Conservation (phyloP, 345 rosid species). For the Litchi chinensis region DNA sequence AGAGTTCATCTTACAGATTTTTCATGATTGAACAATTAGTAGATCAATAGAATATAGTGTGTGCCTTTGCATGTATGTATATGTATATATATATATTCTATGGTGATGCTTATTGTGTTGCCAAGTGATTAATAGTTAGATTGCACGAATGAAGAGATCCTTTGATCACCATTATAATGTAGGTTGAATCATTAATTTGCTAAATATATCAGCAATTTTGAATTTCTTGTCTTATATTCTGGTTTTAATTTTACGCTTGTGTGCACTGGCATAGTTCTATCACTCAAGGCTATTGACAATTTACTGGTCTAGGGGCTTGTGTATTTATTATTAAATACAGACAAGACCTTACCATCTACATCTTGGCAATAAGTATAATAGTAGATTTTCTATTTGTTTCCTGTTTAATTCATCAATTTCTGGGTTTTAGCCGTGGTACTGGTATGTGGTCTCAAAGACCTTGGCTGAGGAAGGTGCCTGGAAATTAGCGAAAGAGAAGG, state of each 20-base stretch:
- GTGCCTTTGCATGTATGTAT: too few relatives aligned
- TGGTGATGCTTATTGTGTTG: too few relatives aligned
- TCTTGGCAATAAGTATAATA: neutral
- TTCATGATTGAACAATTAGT: too few relatives aligned
- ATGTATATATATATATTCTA: too few relatives aligned
- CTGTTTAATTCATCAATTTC: neutral
- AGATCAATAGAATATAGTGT: too few relatives aligned
- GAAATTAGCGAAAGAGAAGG: constrained; percentile 79
- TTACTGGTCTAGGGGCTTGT: neutral
- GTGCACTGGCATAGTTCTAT: too few relatives aligned
- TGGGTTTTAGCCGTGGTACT: constrained; percentile 70
- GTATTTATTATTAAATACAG: neutral
- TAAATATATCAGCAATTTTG: neutral
- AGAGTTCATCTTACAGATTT: too few relatives aligned
- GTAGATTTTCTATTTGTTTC: neutral
- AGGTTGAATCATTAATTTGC: neutral
- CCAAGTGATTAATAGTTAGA: too few relatives aligned
- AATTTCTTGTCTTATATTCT: neutral
- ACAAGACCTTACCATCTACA: neutral
- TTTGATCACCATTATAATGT: neutral
- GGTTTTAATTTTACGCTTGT: constrained; percentile 1
- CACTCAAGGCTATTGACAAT: neutral
- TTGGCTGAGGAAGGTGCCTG: constrained; percentile 91
- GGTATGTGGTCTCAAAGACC: constrained; percentile 89
- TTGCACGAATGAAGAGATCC: too few relatives aligned